Evolutionary conservation across 164 flowering plant genomes (phyloP), one percentile per base, ranked within the genome.

Genomic region (Liquidambar formosana): DNA sequence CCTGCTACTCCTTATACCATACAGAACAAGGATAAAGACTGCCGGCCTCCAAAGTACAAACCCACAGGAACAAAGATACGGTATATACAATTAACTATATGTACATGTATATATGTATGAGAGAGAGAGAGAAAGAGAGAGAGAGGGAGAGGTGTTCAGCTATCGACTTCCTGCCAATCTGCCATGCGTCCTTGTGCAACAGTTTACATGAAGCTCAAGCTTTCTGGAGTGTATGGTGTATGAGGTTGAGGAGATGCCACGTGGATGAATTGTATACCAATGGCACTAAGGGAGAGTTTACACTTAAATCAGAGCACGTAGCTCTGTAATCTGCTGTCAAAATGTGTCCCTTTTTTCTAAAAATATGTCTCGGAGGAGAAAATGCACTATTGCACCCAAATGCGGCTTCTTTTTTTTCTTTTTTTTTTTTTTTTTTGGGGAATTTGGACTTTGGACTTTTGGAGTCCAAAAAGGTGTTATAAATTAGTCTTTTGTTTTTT

Each of bases 161-260:
- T 0, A 22, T 38, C 16, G 52, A 22, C 38, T 19, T 16, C 49
- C 49, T 8, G 41, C 10, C n/a, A 64, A 51, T 8, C 48, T 27
- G 47, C 64, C 69, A 58, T 71, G 64, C 68, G 58, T 38, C 58
- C 51, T 64, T 64, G 18, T 43, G 26, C 57, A 47, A 61, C 1
- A 66, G 43, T 25, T n/a, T 12, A 18, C 75, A 45, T 49, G 62
- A 60, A 59, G 57, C 49, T 28, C 33, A 2, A 15, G 4, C 12
- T 23, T 26, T 59, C 23, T 18, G 9, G 5, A 61, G 71, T 41
- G 65, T 60, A 57, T 57, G 22, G 49, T 1, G n/a, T 51, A 43
- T 67, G 75, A 75, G 78, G 82, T 25, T 38, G 56, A 58, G 61
- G 33, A 19, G 18, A 12, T 45, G 70, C 74, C 78, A 73, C 77